Conservation (phyloP, 2,329 filamentous ascomycete genomes). For the Pseudogymnoascus sp. region DNA sequence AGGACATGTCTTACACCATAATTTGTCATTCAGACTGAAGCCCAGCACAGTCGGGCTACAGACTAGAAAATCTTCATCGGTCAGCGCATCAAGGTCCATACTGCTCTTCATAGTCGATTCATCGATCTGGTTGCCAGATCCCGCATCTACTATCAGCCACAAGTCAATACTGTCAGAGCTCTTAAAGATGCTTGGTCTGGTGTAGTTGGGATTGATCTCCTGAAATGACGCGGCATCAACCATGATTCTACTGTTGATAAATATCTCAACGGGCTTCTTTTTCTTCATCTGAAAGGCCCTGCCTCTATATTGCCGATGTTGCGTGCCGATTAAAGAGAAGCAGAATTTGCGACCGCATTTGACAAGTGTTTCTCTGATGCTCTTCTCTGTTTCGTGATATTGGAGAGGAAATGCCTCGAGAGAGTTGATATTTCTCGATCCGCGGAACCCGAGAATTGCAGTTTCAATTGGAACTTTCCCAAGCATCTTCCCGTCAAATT, state of each 20-base stretch:
- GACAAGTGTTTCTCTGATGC: constrained; percentile 23
- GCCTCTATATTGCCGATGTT: constrained; percentile 28
- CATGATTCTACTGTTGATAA: constrained; percentile 25
- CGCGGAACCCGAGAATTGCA: constrained; percentile 16
- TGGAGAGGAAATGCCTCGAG: constrained; percentile 29
- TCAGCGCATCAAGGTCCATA: background rate
- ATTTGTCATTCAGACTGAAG: background rate
- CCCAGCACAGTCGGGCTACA: constrained; percentile 10
- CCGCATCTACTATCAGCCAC: background rate
- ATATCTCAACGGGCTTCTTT: constrained; percentile 16
- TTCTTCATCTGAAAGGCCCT: constrained; percentile 29
- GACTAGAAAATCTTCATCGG: constrained; percentile 1
- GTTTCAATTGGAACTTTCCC: constrained; percentile 22
- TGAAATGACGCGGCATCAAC: constrained; percentile 25
- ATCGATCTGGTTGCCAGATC: background rate
- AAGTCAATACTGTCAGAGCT: background rate
- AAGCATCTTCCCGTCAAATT: constrained; percentile 27
- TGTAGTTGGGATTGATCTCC: constrained; percentile 25
- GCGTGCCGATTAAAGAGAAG: constrained; percentile 21
- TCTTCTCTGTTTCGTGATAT: constrained; percentile 22
- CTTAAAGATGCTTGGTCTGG: constrained; percentile 14
- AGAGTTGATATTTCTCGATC: constrained; percentile 20
- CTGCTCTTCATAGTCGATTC: background rate
- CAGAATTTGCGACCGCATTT: constrained; percentile 26
- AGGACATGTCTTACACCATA: background rate